Percentiles rank a stretch among this genome's conserved stretches.
Conservation (phyloP, 192 early-diverging fungal genomes). For the Jimgerdemannia lactiflua region DNA sequence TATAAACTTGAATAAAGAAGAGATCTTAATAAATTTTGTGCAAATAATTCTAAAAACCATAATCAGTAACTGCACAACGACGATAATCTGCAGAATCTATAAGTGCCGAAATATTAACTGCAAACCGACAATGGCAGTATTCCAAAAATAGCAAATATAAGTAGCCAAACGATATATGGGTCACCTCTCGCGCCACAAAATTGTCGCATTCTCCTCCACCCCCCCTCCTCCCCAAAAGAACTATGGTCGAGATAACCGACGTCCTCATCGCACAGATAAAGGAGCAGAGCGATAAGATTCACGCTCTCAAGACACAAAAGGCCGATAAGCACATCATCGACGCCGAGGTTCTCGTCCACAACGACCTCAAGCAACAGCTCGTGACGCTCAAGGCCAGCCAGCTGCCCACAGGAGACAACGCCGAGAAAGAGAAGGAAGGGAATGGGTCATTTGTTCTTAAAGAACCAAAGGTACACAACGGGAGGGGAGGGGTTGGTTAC, state of each 20-base stretch:
- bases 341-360: conserved; percentile 55
- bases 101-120: no score
- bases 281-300: conserved; percentile 56
- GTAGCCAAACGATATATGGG: no score
- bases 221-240: not conserved
- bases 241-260: not conserved
- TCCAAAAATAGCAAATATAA: no score
- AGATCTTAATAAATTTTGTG: no score
- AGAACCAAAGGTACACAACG: conserved; percentile 65
- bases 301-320: conserved; percentile 56
- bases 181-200: not conserved
- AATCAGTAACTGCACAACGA: no score
- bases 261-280: conserved; percentile 44
- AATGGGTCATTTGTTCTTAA: conserved; percentile 64
- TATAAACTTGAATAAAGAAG: no score
- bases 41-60: no score
- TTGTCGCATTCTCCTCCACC: not conserved
- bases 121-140: no score
- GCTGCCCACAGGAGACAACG: not conserved
- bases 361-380: conserved; percentile 60
- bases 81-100: no score
- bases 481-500: no score
- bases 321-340: conserved; percentile 56
- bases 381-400: conserved; percentile 28
- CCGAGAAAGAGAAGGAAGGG: conserved; percentile 31